phyloP scores from a whole-genome alignment of 257 asterid genomes.

The Forsythia suspensa region DNA sequence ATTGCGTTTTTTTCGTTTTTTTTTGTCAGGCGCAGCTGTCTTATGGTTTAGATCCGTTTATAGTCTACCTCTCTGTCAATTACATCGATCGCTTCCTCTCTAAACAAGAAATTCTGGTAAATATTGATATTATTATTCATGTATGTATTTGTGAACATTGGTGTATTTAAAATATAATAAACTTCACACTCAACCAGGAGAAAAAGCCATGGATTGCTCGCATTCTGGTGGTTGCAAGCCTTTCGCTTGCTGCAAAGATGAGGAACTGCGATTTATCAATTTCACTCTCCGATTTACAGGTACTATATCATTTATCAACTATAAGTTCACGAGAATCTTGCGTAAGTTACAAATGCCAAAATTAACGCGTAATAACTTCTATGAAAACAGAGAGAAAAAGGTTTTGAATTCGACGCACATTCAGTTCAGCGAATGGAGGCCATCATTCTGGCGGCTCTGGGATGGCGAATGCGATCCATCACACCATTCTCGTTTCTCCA shows the following conservation, averaged over 20 bases:
- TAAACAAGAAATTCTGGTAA: slow-evolving; percentile 45
- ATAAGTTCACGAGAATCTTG: neutral
- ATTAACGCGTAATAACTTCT: neutral
- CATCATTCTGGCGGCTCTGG: slow-evolving; percentile 58
- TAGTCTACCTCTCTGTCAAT: slow-evolving; percentile 53
- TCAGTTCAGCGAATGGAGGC: slow-evolving; percentile 49
- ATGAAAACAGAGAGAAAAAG: slow-evolving; percentile 45
- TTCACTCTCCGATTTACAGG: slow-evolving; percentile 43
- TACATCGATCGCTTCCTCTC: slow-evolving; percentile 66
- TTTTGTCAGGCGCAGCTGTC: slow-evolving; percentile 39
- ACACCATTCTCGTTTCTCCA: slow-evolving; percentile 55
- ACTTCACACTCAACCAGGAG: slow-evolving; percentile 33
- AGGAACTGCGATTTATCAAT: slow-evolving; percentile 33
- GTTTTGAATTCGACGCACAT: slow-evolving; percentile 34
- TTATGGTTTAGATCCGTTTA: slow-evolving; percentile 40
- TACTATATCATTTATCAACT: neutral
- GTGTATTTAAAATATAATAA: too few species aligned
- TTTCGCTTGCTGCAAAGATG: slow-evolving; percentile 68
- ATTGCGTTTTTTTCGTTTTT: neutral
- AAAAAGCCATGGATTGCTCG: slow-evolving; percentile 51
- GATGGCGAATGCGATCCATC: slow-evolving; percentile 78
- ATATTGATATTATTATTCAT: neutral
- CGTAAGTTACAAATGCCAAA: neutral
- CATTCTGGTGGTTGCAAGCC: slow-evolving; percentile 50
- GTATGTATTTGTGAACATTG: neutral